Percentiles rank a stretch among this genome's conserved stretches.
These are phyloP conservation scores for Rubroshorea leprosula DNA, from an alignment of 345 rosid species.

Conservation along the genomic window DNA sequence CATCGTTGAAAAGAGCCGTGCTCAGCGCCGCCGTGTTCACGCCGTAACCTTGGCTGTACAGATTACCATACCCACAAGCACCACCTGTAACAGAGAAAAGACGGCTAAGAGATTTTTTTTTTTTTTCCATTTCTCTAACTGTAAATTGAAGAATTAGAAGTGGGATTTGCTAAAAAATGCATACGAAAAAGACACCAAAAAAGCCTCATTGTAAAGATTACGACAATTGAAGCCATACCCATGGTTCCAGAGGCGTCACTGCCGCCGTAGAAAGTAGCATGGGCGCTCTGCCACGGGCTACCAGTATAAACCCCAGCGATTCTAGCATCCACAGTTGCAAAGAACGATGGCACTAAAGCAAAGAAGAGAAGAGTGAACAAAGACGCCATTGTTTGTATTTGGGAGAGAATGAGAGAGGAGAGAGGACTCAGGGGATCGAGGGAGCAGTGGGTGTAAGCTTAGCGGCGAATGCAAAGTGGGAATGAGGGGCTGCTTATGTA, in stretches of 20 bases:
- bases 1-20: constrained; percentile 88
- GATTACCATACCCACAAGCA: constrained; percentile 94
- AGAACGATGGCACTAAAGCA: constrained; percentile 12
- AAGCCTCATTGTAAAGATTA: background rate
- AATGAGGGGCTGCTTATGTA: constrained; percentile 21
- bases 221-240: constrained; percentile 34
- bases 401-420: background rate
- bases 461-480: constrained; percentile 11
- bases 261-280: constrained; percentile 78
- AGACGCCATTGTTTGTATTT: background rate
- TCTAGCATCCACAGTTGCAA: constrained; percentile 26
- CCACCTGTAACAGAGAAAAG: constrained; percentile 43
- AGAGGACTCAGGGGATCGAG: background rate
- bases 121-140: background rate
- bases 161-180: background rate
- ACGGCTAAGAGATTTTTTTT: no score
- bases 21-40: constrained; percentile 94
- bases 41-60: constrained; percentile 94
- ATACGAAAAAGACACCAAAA: background rate
- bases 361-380: constrained; percentile 13
- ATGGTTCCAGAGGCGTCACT: constrained; percentile 67
- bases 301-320: constrained; percentile 44
- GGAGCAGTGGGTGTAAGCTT: background rate
- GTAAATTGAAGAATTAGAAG: background rate
- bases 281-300: constrained; percentile 52